Evolutionary conservation across 1,139 yeast genomes (phyloP).

Genomic region (Sugiyamaella neomexicana): DNA sequence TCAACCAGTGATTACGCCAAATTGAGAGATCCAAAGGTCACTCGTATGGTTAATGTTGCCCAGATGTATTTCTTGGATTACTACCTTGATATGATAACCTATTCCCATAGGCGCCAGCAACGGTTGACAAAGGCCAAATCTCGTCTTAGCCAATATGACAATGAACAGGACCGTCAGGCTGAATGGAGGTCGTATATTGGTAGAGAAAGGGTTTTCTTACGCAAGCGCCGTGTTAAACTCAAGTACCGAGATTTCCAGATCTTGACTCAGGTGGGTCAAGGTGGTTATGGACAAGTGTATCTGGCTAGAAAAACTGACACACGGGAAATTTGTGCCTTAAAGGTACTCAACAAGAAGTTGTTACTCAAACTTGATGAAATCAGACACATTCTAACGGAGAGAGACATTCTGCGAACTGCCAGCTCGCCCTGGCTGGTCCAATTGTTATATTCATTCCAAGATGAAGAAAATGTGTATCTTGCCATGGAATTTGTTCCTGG

Average conservation of each 20-base stretch:
- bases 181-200: constrained; percentile 84
- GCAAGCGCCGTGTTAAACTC: constrained; percentile 89
- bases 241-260: constrained; percentile 94
- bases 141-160: constrained; percentile 52
- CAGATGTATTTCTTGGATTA: constrained; percentile 80
- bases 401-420: constrained; percentile 93
- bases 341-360: constrained; percentile 83
- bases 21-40: constrained; percentile 73
- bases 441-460: constrained; percentile 92
- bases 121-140: constrained; percentile 67
- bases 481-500: constrained; percentile 99
- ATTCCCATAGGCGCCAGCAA: constrained; percentile 82
- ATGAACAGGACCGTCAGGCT: constrained; percentile 52
- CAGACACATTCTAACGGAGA: constrained; percentile 90
- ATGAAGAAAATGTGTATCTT: constrained; percentile 79
- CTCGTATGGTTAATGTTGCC: constrained; percentile 82
- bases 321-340: constrained; percentile 91
- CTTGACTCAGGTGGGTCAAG: constrained; percentile 98
- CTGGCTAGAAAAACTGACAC: constrained; percentile 93
- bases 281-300: constrained; percentile 96
- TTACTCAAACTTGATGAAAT: constrained; percentile 91
- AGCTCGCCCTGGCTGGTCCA: constrained; percentile 96
- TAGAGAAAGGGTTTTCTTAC: constrained; percentile 77
- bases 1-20: constrained; percentile 45
- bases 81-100: constrained; percentile 94